Evolutionary conservation across 768 basidiomycete species (phyloP).

Genomic region (Kondoa subrosea): DNA sequence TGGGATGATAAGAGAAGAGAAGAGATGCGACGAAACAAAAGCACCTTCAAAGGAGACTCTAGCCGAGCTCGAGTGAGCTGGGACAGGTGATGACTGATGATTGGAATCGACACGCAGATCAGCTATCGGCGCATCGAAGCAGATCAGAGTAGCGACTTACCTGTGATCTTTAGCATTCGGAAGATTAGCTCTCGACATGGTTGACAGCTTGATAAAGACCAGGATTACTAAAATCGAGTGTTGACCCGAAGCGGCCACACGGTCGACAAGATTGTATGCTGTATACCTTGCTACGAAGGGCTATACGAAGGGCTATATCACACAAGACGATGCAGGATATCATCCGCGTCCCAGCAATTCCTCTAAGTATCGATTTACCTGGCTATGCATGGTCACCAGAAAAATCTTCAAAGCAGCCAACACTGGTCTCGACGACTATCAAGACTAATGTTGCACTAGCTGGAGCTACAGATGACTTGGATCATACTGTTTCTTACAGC

Average conservation of each 20-base stretch:
- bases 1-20: background rate
- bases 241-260: background rate
- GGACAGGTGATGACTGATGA: background rate
- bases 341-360: background rate
- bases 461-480: slow-evolving; percentile 15
- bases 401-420: slow-evolving; percentile 9
- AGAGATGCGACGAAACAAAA: background rate
- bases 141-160: background rate
- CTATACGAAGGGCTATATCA: no score
- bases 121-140: no score
- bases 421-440: slow-evolving; percentile 3
- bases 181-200: background rate
- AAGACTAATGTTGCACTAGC: slow-evolving; percentile 11
- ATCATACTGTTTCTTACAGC: slow-evolving; percentile 11
- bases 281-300: background rate
- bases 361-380: background rate
- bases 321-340: background rate
- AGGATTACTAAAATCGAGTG: no score
- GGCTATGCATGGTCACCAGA: slow-evolving; percentile 5
- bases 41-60: background rate
- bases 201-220: no score
- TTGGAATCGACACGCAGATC: background rate
- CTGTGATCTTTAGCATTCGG: background rate
- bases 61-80: background rate
- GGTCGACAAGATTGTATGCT: background rate